Base-by-base conservation (phyloP, 2,329 filamentous ascomycete species). In the Calonectria multiphialidica region DNA sequence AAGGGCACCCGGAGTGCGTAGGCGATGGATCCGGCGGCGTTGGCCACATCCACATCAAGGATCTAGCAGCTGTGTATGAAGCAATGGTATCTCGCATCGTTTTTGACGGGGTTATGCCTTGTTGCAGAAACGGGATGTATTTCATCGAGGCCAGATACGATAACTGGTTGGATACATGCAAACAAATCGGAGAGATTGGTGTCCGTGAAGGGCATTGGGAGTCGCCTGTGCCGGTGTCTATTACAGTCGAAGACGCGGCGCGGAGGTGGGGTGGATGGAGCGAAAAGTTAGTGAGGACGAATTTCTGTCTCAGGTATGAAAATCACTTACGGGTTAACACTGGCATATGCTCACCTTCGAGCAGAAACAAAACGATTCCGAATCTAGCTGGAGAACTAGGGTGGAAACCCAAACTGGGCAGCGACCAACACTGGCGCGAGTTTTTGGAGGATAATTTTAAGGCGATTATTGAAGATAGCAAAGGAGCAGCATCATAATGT, bases 61-160 rank as follows among this genome's bases (percentile, higher is more conserved):
- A 74, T 37, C 59, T 74, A 6, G 70, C 72, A 2, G 71, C 47
- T 7, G n/a, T 74, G 8, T 74, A 71, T 21, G 71, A 70, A 42
- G 30, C 47, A 12, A 62, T 74, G 37, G 9, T 71, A 9, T 8
- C 37, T 2, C n/a, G 45, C 7, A 62, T 73, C 1, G 28, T 74
- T 1, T 53, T 12, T 2, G 64, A 44, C 2, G 33, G 33, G 18
- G 1, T 2, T 2, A 53, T 73, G 1, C 67, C 70, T 3, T 62
- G 44, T 9, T 50, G 57, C 8, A 49, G 6, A 2, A n/a, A 74
- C 2, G 67, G 70, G 2, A 18, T 74, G 1, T 44, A 68, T 16
- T 74, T 74, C 33, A 45, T 50, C 3, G 72, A 74, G 42, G 70
- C 63, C 7, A 61, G 64, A 12, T 68, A 73, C 23, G 64, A 71